phyloP scores from a whole-genome alignment of 768 basidiomycete genomes.

The Pleurotus pulmonarius region DNA sequence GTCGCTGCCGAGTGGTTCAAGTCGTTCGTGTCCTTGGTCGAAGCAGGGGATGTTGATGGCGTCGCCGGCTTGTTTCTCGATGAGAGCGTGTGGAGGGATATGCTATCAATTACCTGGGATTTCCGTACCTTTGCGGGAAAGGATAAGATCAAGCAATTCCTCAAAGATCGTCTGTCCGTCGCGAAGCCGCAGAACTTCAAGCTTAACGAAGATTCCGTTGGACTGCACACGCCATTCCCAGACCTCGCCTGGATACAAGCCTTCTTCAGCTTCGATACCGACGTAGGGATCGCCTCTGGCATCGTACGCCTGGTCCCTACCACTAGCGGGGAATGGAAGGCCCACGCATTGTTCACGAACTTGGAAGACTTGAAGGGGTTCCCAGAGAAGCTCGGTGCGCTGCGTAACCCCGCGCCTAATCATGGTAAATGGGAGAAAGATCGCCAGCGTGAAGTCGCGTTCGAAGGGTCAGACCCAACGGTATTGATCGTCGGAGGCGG shows the following conservation, averaged over 20 bases:
- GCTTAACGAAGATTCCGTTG: conserved; percentile 24
- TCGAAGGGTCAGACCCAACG: conserved; percentile 47
- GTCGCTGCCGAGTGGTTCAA: conserved; percentile 28
- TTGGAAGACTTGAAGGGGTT: conserved; percentile 51
- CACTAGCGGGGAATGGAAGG: conserved; percentile 47
- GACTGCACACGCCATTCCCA: conserved; percentile 37
- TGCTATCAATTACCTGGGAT: conserved; percentile 49
- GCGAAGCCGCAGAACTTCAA: conserved; percentile 25
- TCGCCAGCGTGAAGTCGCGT: conserved; percentile 38
- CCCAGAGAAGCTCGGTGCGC: conserved; percentile 45
- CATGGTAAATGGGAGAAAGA: conserved; percentile 55
- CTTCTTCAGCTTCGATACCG: conserved; percentile 55
- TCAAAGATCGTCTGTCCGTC: conserved; percentile 32
- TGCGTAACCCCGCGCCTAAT: conserved; percentile 37
- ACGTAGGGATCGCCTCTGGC: conserved; percentile 45
- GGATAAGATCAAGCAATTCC: conserved; percentile 32
- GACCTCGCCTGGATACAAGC: conserved; percentile 57
- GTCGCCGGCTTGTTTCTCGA: conserved; percentile 18
- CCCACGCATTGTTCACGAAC: conserved; percentile 55
- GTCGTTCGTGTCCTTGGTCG: conserved; percentile 13
- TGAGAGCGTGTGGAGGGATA: conserved; percentile 46
- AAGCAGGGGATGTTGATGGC: conserved; percentile 11
- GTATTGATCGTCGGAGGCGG: conserved; percentile 66
- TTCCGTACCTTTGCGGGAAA: conserved; percentile 42
- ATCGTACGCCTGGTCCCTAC: conserved; percentile 52